Evolutionary conservation across 495 filamentous ascomycete genomes (phyloP).

Genomic region (Penicillium pancosmium): DNA sequence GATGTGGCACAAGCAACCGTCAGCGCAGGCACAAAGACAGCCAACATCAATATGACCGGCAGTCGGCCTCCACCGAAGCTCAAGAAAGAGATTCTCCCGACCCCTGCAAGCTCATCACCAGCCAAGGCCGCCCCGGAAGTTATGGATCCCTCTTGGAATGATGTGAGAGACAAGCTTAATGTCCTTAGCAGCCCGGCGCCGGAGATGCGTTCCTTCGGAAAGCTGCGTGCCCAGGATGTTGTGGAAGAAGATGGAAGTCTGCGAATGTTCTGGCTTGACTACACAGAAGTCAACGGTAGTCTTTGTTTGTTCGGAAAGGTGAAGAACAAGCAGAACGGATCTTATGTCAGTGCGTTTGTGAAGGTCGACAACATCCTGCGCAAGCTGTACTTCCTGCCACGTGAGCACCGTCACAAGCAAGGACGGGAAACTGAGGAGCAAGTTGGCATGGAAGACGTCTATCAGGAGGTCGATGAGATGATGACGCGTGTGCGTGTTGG

Average conservation of each 20-base stretch:
- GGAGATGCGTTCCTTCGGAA: slow-evolving; percentile 68
- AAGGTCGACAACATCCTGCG: slow-evolving; percentile 94
- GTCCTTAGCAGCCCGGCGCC: slow-evolving; percentile 72
- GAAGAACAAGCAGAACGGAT: slow-evolving; percentile 78
- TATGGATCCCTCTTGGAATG: slow-evolving; percentile 89
- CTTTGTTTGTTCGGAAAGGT: slow-evolving; percentile 97
- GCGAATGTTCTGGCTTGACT: slow-evolving; percentile 96
- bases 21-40: slow-evolving; percentile 60
- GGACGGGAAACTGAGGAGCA: slow-evolving; percentile 76
- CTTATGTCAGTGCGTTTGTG: slow-evolving; percentile 87
- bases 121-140: slow-evolving; percentile 56
- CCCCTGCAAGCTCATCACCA: slow-evolving; percentile 78
- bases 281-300: slow-evolving; percentile 88
- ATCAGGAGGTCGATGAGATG: slow-evolving; percentile 80
- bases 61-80: slow-evolving; percentile 78
- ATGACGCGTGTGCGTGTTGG: slow-evolving; percentile 82
- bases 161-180: slow-evolving; percentile 84
- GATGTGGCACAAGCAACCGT: slow-evolving; percentile 78
- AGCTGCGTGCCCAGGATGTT: slow-evolving; percentile 76
- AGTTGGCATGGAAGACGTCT: slow-evolving; percentile 86
- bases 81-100: slow-evolving; percentile 65
- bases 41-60: slow-evolving; percentile 84
- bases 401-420: slow-evolving; percentile 65
- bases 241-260: slow-evolving; percentile 90
- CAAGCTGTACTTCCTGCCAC: slow-evolving; percentile 91